A percentile compares a stretch with the other conserved stretches of the same genome.
phyloP scores from a whole-genome alignment of 1,139 yeast species.

The Blastobotrys arbuscula region DNA sequence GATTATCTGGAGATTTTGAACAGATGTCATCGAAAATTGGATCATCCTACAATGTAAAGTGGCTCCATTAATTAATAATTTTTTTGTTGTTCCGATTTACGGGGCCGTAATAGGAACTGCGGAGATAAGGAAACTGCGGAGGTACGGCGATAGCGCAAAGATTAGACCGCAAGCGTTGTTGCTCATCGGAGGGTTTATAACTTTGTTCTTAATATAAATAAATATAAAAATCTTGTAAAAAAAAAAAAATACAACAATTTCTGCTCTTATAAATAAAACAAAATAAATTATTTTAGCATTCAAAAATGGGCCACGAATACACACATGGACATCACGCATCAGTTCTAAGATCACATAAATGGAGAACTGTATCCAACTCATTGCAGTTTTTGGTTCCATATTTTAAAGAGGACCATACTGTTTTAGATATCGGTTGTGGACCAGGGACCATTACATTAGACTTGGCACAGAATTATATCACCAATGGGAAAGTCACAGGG shows the following conservation, averaged over 20 bases:
- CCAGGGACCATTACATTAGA: constrained; percentile 41
- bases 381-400: constrained; percentile 32
- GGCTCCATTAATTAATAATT: neutral
- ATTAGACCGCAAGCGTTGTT: no score
- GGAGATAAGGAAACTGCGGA: no score
- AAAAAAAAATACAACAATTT: no score
- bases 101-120: no score
- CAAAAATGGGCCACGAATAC: constrained; percentile 15
- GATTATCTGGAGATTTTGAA: constrained; percentile 52
- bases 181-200: neutral
- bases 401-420: constrained; percentile 29
- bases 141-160: no score
- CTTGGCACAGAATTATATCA: constrained; percentile 32
- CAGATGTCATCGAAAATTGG: constrained; percentile 57
- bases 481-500: constrained; percentile 35
- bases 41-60: constrained; percentile 8
- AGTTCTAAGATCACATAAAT: constrained; percentile 32
- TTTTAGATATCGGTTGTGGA: constrained; percentile 43
- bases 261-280: no score
- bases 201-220: no score
- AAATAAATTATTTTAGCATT: no score
- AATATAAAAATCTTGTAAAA: no score
- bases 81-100: no score
- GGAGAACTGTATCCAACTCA: constrained; percentile 37
- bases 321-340: constrained; percentile 28